Conservation (phyloP, 257 asterid genomes). For the Nicotiana sylvestris region DNA sequence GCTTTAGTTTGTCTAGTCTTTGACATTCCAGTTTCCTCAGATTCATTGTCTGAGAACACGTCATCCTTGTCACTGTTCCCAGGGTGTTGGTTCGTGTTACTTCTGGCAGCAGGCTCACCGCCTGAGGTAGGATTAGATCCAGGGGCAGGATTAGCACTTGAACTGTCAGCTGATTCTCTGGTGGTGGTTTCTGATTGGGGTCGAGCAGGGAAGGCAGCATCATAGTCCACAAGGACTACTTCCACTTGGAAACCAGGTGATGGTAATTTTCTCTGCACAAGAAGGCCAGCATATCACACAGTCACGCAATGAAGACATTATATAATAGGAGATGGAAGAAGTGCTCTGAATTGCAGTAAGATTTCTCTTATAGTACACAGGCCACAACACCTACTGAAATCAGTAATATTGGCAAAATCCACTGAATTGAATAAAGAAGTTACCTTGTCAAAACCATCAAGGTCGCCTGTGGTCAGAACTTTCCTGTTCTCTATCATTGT, state of each 20-base stretch:
- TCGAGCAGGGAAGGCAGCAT: slow-evolving; percentile 33
- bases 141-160: slow-evolving; percentile 31
- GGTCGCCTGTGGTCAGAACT: slow-evolving; percentile 66
- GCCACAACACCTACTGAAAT: neutral
- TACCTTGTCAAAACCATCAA: slow-evolving; percentile 99
- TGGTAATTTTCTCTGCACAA: slow-evolving; percentile 86
- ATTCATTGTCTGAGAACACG: slow-evolving; percentile 65
- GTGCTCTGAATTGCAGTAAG: neutral
- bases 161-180: slow-evolving; percentile 26
- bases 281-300: slow-evolving; percentile 1
- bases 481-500: slow-evolving; percentile 92
- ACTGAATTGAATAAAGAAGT: neutral
- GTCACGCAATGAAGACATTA: neutral
- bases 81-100: slow-evolving; percentile 31
- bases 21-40: slow-evolving; percentile 41
- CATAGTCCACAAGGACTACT: slow-evolving; percentile 77
- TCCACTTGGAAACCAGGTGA: slow-evolving; percentile 97
- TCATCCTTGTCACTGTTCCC: slow-evolving; percentile 40
- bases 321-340: neutral
- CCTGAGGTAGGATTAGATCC: slow-evolving; percentile 29
- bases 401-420: neutral
- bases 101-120: slow-evolving; percentile 30
- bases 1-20: slow-evolving; percentile 28
- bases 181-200: slow-evolving; percentile 39
- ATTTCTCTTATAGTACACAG: neutral